A percentile compares a stretch with the other conserved stretches of the same genome.
These are phyloP conservation scores for Rhododendron kiyosumense DNA, from an alignment of 148 eudicot genomes.

Conservation along the genomic window DNA sequence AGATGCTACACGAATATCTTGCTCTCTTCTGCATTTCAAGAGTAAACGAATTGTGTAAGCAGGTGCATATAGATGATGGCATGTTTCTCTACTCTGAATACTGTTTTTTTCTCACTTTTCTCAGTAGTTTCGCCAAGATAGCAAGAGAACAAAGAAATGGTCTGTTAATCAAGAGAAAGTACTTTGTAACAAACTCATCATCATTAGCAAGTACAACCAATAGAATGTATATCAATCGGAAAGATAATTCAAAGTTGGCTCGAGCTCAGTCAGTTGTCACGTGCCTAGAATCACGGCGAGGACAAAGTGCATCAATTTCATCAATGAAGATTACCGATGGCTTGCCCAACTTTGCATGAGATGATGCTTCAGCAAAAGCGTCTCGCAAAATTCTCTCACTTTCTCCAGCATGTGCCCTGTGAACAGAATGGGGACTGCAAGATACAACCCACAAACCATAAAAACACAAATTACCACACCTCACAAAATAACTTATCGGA, in stretches of 20 bases:
- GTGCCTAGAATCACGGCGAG: slow-evolving; percentile 81
- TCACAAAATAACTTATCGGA: not conserved
- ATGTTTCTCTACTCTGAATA: not conserved
- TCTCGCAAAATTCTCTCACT: slow-evolving; percentile 83
- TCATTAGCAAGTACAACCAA: not conserved
- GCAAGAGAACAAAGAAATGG: not conserved
- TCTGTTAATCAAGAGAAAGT: not conserved
- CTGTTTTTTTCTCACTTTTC: not conserved
- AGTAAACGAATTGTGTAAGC: not conserved
- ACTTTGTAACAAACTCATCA: not conserved
- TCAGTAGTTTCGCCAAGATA: not conserved
- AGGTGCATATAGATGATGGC: not conserved
- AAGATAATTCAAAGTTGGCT: not conserved
- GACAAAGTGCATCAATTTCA: slow-evolving; percentile 94
- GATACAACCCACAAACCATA: slow-evolving; percentile 15
- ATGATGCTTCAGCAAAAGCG: slow-evolving; percentile 82
- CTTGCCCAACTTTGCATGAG: slow-evolving; percentile 60
- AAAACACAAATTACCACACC: not conserved
- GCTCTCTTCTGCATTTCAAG: slow-evolving; percentile 70
- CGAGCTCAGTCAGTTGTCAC: slow-evolving; percentile 3
- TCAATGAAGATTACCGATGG: slow-evolving; percentile 89
- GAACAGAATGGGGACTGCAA: slow-evolving; percentile 92
- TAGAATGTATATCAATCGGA: not conserved
- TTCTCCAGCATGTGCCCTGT: slow-evolving; percentile 80
- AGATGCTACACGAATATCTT: slow-evolving; percentile 69